Evolutionary conservation across 1,284 basidiomycete genomes (phyloP).

Genomic region (Sphaerobolus stellatus): DNA sequence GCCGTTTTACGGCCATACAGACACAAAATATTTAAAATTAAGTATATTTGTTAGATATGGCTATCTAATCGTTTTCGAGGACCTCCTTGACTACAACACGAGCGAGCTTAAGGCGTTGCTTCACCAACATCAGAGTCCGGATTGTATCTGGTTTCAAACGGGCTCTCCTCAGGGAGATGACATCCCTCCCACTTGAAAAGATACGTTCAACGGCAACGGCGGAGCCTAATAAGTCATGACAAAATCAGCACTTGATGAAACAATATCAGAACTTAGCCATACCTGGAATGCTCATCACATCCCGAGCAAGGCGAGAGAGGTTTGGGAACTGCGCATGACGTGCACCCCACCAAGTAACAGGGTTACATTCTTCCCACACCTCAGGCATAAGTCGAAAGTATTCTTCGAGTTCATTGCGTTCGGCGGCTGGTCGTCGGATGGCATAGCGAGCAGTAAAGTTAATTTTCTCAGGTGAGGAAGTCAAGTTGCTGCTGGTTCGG

Average conservation of each 20-base stretch:
- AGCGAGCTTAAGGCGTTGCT: no score
- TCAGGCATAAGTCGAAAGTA: constrained; percentile 16
- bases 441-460: background rate
- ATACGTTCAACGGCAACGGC: constrained; percentile 2
- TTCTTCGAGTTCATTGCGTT: constrained; percentile 15
- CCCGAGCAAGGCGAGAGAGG: background rate
- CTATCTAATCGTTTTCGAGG: no score
- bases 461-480: background rate
- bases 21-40: no score
- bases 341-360: background rate
- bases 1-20: no score
- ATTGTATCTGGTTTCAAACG: background rate
- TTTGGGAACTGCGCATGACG: background rate
- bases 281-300: background rate
- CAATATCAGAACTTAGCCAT: no score
- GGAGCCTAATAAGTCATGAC: background rate
- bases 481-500: background rate
- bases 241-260: background rate
- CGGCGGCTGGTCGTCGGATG: background rate
- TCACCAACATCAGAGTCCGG: no score
- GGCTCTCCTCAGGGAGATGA: background rate
- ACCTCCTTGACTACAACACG: no score
- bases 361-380: constrained; percentile 12
- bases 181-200: background rate
- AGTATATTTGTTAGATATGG: no score